phyloP scores from a whole-genome alignment of 441 rosid genomes.

The Croton laevigatus region DNA sequence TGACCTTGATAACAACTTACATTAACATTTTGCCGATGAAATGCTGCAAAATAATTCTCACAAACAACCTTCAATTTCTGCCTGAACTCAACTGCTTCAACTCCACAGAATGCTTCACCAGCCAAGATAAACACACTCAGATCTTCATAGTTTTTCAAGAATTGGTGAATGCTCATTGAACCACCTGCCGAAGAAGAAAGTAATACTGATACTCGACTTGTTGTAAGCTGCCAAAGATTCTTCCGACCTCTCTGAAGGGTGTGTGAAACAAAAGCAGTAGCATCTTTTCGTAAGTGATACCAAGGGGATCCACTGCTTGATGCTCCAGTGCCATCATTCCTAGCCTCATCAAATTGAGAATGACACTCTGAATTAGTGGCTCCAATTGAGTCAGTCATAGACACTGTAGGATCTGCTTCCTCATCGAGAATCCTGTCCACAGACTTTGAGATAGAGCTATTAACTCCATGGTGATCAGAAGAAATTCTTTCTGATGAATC shows the following conservation, averaged over 20 bases:
- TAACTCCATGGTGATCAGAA: constrained; percentile 36
- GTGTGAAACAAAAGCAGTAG: constrained; percentile 78
- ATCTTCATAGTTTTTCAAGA: constrained; percentile 90
- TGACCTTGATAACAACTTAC: constrained; percentile 47
- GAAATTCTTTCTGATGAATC: constrained; percentile 39
- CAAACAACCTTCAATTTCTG: constrained; percentile 88
- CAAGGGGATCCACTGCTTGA: constrained; percentile 82
- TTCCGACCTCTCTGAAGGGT: constrained; percentile 88
- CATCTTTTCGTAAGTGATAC: constrained; percentile 94
- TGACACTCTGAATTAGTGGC: constrained; percentile 36
- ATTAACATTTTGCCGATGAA: constrained; percentile 83
- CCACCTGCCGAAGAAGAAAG: constrained; percentile 84
- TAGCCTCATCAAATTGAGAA: constrained; percentile 37
- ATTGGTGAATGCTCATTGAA: constrained; percentile 92
- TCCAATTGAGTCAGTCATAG: constrained; percentile 32
- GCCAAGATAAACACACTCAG: constrained; percentile 82
- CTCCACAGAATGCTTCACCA: constrained; percentile 96
- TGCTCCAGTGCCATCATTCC: constrained; percentile 51
- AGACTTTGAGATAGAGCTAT: constrained; percentile 37
- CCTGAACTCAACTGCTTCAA: constrained; percentile 92
- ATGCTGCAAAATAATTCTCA: constrained; percentile 77
- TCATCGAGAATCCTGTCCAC: constrained; percentile 32
- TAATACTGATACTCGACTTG: constrained; percentile 88
- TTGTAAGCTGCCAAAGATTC: constrained; percentile 98
- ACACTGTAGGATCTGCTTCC: constrained; percentile 30